Percentiles rank a stretch among this genome's conserved stretches.
These are phyloP conservation scores for Podaxis mareebaensis DNA, from an alignment of 768 basidiomycete genomes.

Conservation along the genomic window DNA sequence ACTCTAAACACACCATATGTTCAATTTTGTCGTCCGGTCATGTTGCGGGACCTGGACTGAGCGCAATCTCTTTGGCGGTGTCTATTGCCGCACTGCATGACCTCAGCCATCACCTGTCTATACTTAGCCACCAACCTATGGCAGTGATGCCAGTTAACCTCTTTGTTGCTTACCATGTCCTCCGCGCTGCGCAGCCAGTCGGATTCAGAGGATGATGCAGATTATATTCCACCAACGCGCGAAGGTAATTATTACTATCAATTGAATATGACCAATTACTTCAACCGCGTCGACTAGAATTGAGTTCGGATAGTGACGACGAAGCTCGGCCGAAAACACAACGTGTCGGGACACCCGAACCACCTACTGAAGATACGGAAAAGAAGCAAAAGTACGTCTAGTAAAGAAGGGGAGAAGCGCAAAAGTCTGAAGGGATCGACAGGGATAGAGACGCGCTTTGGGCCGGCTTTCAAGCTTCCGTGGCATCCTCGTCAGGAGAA, in stretches of 20 bases:
- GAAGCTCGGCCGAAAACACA: neutral
- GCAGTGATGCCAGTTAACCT: no score
- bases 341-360: neutral
- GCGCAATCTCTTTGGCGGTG: neutral
- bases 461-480: conserved; percentile 67
- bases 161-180: neutral
- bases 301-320: conserved; percentile 20
- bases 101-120: neutral
- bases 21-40: no score
- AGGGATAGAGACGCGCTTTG: conserved; percentile 69
- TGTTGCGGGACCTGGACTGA: neutral
- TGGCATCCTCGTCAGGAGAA: conserved; percentile 30
- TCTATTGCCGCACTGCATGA: neutral
- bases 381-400: conserved; percentile 45
- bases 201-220: conserved; percentile 71
- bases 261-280: no score
- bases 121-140: neutral
- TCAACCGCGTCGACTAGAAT: neutral
- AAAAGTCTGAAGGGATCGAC: conserved; percentile 8
- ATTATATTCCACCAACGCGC: conserved; percentile 62
- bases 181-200: conserved; percentile 29
- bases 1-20: no score
- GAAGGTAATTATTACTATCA: conserved; percentile 28
- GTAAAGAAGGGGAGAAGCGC: neutral
- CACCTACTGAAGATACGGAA: conserved; percentile 33